These are phyloP conservation scores for Malassezia pachydermatis DNA, from an alignment of 1,284 basidiomycete species.

Conservation along the genomic window DNA sequence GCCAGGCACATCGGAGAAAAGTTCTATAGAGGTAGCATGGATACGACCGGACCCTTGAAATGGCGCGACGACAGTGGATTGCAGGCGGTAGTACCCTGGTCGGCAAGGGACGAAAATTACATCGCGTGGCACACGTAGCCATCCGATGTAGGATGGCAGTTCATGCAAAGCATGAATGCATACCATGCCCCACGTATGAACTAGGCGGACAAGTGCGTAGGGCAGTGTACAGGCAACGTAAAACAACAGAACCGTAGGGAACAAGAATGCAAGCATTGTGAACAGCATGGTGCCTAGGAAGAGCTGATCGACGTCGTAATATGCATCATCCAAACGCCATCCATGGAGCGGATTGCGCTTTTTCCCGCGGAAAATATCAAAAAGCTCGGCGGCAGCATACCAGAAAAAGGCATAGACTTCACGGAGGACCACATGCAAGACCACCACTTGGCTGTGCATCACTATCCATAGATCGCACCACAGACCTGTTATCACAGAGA, in stretches of 20 bases:
- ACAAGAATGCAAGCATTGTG: conserved; percentile 77
- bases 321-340: conserved; percentile 71
- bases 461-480: conserved; percentile 60
- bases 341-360: conserved; percentile 55
- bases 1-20: too few relatives aligned
- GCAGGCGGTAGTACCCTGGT: too few relatives aligned
- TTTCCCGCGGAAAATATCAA: conserved; percentile 84
- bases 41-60: too few relatives aligned
- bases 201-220: conserved; percentile 36
- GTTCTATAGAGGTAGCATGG: too few relatives aligned
- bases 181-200: conserved; percentile 17
- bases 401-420: conserved; percentile 60
- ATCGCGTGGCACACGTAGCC: too few relatives aligned
- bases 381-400: conserved; percentile 60
- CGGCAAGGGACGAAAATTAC: too few relatives aligned
- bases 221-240: conserved; percentile 71
- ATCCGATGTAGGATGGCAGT: conserved; percentile 77
- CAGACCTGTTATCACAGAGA: conserved; percentile 62
- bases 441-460: conserved; percentile 63
- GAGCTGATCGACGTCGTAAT: conserved; percentile 85
- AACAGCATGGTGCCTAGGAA: conserved; percentile 89
- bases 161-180: conserved; percentile 62
- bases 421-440: conserved; percentile 62
- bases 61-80: too few relatives aligned
- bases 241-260: conserved; percentile 79